Base-by-base conservation (phyloP, 1,284 basidiomycete genomes). In the Ustilago esculenta region DNA sequence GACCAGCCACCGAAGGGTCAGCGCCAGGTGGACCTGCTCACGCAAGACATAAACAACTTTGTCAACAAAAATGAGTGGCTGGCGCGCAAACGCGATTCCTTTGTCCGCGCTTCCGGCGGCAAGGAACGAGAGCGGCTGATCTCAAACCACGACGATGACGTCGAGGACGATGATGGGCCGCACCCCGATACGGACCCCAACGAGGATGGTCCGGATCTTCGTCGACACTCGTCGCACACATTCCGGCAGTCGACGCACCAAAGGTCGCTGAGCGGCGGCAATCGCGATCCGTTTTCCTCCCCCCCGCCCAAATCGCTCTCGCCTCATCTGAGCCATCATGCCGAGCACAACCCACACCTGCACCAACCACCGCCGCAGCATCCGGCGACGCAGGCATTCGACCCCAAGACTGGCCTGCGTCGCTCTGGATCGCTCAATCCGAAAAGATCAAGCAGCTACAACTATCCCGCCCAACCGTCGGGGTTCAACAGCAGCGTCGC, bases 21-120 rank as follows among this genome's bases (percentile, higher is more conserved):
- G 27, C 52, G 73, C 0, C 66, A 69, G 17, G 57, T 72, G 10
- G 76, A 77, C 33, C 17, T 65, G 37, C 45, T 77, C 1, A 60
- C 65, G 40, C 65, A 72, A 29, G 76, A 77, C 41, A 46, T 75
- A 9, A 54, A 47, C 18, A 45, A 41, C 14, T 41, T 77, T 21
- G 71, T 73, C 15, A 63, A 75, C 35, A 61, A 72, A 50, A 67
- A 75, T 41, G 67, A 68, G 30, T 77, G 75, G 75, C 44, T 72
- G 27, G 44, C 65, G 17, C 44, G 70, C 11, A 71, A 56, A 34
- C 53, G 57, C 18, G 65, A 68, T 35, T 41, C 34, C 10, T 54
- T 68, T 14, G 65, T 68, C 2, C 41, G 57, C 5, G 44, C 51
- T 2, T 25, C 56, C 9, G 36, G 32, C 23, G 57, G 51, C 5